These are phyloP conservation scores for Spathaspora sp. DNA, from an alignment of 1,139 yeast genomes.

Conservation along the genomic window DNA sequence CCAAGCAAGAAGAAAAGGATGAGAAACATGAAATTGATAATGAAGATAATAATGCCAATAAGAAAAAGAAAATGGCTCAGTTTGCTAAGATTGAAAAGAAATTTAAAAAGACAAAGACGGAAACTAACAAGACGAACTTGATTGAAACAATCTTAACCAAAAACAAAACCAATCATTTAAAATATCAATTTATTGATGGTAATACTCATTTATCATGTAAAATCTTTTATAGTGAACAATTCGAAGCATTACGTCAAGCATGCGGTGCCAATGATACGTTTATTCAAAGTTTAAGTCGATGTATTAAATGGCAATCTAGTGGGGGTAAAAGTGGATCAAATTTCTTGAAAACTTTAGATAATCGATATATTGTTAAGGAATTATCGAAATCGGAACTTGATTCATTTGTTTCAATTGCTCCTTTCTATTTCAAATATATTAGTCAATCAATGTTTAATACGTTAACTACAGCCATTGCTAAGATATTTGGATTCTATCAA, in stretches of 20 bases:
- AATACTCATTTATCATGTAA: slow-evolving; percentile 84
- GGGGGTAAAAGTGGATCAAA: slow-evolving; percentile 98
- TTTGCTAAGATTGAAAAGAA: slow-evolving; percentile 46
- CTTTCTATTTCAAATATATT: slow-evolving; percentile 94
- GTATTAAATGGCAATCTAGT: slow-evolving; percentile 92
- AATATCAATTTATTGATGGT: slow-evolving; percentile 89
- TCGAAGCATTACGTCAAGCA: slow-evolving; percentile 85
- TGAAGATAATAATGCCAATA: slow-evolving; percentile 22
- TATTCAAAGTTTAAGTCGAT: slow-evolving; percentile 86
- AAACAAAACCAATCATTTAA: slow-evolving; percentile 83
- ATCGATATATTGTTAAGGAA: slow-evolving; percentile 86
- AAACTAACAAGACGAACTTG: slow-evolving; percentile 21
- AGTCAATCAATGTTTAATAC: slow-evolving; percentile 94
- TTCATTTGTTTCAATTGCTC: slow-evolving; percentile 93
- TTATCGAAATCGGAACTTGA: slow-evolving; percentile 86
- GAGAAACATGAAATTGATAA: slow-evolving; percentile 4
- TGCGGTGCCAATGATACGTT: slow-evolving; percentile 79
- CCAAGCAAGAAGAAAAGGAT: slow-evolving; percentile 11
- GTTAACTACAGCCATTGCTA: slow-evolving; percentile 89
- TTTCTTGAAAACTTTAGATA: slow-evolving; percentile 87
- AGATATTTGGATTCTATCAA: slow-evolving; percentile 93
- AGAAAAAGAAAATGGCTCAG: slow-evolving; percentile 35
- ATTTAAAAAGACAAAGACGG: slow-evolving; percentile 33
- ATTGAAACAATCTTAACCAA: slow-evolving; percentile 75
- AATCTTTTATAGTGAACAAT: slow-evolving; percentile 93